Percentiles rank a stretch among this genome's conserved stretches.
phyloP scores from a whole-genome alignment of 2,329 filamentous ascomycete genomes.

The Didymella pinodella region DNA sequence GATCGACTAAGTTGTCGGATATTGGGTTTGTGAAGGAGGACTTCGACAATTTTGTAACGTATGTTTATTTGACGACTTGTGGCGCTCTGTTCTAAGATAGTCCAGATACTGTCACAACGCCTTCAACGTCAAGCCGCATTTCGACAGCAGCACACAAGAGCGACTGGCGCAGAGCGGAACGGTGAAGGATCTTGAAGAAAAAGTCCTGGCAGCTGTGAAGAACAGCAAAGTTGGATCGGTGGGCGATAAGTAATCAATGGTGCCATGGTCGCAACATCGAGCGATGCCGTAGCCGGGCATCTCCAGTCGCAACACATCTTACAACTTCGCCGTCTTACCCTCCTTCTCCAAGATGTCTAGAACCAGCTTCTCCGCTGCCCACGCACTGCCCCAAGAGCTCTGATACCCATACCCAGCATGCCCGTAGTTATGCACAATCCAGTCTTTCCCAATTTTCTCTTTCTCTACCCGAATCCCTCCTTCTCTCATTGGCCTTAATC shows the following conservation, averaged over 20 bases:
- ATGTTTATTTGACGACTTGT: background rate
- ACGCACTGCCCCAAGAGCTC: slow-evolving; percentile 54
- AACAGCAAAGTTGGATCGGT: slow-evolving; percentile 4
- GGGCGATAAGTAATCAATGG: slow-evolving; percentile 2
- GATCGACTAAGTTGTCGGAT: slow-evolving; percentile 12
- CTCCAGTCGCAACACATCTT: background rate
- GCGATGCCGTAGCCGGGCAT: background rate
- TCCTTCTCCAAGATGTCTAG: slow-evolving; percentile 31
- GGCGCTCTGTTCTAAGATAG: background rate
- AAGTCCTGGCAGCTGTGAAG: slow-evolving; percentile 7
- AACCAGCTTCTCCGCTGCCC: slow-evolving; percentile 53
- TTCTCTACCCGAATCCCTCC: slow-evolving; percentile 79
- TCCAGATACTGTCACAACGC: slow-evolving; percentile 13
- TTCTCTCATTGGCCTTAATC: slow-evolving; percentile 76
- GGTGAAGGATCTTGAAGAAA: slow-evolving; percentile 11
- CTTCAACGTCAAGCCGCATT: slow-evolving; percentile 13
- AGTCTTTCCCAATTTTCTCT: slow-evolving; percentile 68
- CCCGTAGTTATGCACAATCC: slow-evolving; percentile 83
- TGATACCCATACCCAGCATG: slow-evolving; percentile 80
- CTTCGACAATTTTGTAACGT: slow-evolving; percentile 15
- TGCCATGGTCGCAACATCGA: background rate
- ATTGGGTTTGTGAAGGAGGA: slow-evolving; percentile 13
- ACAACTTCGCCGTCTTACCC: slow-evolving; percentile 21
- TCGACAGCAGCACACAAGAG: slow-evolving; percentile 13
- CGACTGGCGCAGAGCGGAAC: slow-evolving; percentile 11